Evolutionary conservation across 1,139 yeast genomes (phyloP).

Genomic region (Candida sp.): DNA sequence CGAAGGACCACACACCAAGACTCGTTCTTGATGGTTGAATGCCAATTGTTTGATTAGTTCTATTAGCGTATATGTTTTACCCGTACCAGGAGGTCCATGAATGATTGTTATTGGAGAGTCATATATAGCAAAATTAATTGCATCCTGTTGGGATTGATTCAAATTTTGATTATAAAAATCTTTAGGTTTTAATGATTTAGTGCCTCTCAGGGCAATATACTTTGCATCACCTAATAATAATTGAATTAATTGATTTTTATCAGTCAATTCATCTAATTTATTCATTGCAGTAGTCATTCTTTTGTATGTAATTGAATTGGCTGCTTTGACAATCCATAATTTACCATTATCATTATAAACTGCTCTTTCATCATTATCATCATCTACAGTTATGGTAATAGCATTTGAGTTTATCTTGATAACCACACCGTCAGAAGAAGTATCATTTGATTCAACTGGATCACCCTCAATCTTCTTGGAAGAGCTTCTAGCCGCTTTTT

Average conservation of each 20-base stretch:
- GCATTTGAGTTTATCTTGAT: constrained; percentile 42
- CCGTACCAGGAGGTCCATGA: constrained; percentile 54
- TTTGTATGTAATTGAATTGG: constrained; percentile 67
- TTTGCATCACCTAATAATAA: constrained; percentile 42
- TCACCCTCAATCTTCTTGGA: constrained; percentile 13
- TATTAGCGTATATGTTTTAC: constrained; percentile 76
- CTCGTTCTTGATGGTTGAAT: constrained; percentile 52
- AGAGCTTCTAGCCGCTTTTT: constrained; percentile 17
- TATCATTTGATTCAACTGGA: constrained; percentile 18
- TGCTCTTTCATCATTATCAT: constrained; percentile 49
- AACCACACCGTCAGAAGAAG: constrained; percentile 57
- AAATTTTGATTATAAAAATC: constrained; percentile 49
- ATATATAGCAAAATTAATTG: constrained; percentile 37
- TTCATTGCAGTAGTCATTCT: constrained; percentile 81
- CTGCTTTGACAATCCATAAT: constrained; percentile 63
- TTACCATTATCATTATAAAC: constrained; percentile 43
- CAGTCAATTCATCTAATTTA: constrained; percentile 51
- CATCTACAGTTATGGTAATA: constrained; percentile 57
- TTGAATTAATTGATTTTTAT: constrained; percentile 36
- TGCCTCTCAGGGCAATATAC: constrained; percentile 17
- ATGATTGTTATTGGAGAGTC: constrained; percentile 42
- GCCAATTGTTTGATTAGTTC: constrained; percentile 79
- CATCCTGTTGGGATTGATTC: constrained; percentile 56
- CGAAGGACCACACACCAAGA: constrained; percentile 93
- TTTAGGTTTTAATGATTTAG: constrained; percentile 4